Conservation (phyloP, 805 yeast genomes). For the Lipomyces starkeyi region DNA sequence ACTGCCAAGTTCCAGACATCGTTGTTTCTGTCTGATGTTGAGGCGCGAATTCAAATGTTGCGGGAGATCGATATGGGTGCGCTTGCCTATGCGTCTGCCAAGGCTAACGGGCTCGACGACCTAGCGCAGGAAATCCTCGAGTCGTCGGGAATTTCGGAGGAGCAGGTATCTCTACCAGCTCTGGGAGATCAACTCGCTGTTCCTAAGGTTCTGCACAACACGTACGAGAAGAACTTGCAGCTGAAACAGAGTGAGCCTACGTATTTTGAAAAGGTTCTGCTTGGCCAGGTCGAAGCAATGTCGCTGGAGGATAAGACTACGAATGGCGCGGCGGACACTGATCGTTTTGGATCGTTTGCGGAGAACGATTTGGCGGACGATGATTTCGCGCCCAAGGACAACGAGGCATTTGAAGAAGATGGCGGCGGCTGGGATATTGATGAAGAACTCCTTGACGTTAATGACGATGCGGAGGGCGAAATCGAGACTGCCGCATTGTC, state of each 20-base stretch:
- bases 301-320: conserved; percentile 52
- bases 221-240: conserved; percentile 74
- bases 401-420: conserved; percentile 40
- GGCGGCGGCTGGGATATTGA: conserved; percentile 45
- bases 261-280: conserved; percentile 82
- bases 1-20: conserved; percentile 84
- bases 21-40: conserved; percentile 73
- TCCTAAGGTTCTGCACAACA: conserved; percentile 55
- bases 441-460: conserved; percentile 52
- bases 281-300: conserved; percentile 76
- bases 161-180: conserved; percentile 67
- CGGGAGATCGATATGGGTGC: conserved; percentile 81
- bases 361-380: conserved; percentile 40
- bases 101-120: conserved; percentile 78
- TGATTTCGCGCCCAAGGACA: conserved; percentile 33
- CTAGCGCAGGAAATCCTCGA: conserved; percentile 74
- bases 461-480: conserved; percentile 53
- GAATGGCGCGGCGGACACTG: conserved; percentile 40
- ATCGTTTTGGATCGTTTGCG: conserved; percentile 39
- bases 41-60: conserved; percentile 74
- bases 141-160: conserved; percentile 68
- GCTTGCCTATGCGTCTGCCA: conserved; percentile 91
- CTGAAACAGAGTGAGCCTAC: conserved; percentile 72
- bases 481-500: conserved; percentile 58
- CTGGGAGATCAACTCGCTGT: conserved; percentile 53